Evolutionary conservation across 768 basidiomycete species (phyloP), one percentile per base, ranked within the genome.

Genomic region (Rhizopogon rudus): DNA sequence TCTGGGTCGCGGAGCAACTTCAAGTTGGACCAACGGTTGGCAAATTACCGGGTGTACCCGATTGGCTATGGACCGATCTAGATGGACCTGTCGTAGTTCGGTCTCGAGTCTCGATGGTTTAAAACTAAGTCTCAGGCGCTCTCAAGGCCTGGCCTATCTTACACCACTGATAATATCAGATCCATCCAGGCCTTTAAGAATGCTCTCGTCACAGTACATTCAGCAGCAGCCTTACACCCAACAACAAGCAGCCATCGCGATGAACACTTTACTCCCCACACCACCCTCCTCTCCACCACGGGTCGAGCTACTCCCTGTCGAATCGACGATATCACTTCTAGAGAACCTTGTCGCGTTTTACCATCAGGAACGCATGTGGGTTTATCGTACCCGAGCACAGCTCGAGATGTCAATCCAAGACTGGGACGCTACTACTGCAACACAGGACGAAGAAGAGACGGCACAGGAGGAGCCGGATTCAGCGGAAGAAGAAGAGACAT

Each of bases 351-450:
- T 83, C 41, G 72, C 77, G 6, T 87, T 84, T 61, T 89, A 88
- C 67, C 81, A 86, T 64, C 79, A 82, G 59, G 84, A 88, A 69
- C 82, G 82, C 40, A 81, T 79, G 72, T 88, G 87, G 85, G 79
- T 87, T 6, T 81, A 83, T 58, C 82, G 82, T 54, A 83, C 83
- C 46, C 82, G 84, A 40, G 81, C 80, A 16, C 73, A 75, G 49
- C 78, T 87, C 60, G 81, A 84, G 67, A 73, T 78, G 64, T 75
- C 77, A 43, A 60, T 74, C 56, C 52, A 67, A 63, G 49, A 64
- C 29, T 59, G 54, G 40, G 55, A 51, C 46, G 56, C 56, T 16
- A 54, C 57, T 44, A 31, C 51, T 6, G 57, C 20, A 3, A 16
- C 9, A 22, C 35, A 49, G 22, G 48, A 49, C 2, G 48, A 49